These are phyloP conservation scores for Gnetum montanum DNA, from an alignment of 75 land plant species.

Conservation along the genomic window DNA sequence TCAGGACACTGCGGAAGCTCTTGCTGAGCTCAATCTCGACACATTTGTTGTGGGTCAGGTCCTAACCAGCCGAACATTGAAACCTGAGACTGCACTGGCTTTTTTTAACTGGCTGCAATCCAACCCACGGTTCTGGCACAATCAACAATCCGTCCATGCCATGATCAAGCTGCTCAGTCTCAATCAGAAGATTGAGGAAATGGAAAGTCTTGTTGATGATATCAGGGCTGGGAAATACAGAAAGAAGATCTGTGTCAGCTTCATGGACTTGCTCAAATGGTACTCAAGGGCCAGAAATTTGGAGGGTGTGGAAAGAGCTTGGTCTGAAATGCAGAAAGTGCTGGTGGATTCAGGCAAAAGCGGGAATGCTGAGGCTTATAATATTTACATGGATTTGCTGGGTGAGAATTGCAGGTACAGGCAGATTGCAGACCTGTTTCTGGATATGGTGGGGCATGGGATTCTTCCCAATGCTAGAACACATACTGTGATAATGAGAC, in stretches of 20 bases:
- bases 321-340: constrained; percentile 14
- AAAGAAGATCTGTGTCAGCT: constrained; percentile 13
- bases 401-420: constrained; percentile 18
- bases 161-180: constrained; percentile 35
- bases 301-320: constrained; percentile 12
- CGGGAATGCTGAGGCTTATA: constrained; percentile 34
- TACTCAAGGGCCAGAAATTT: constrained; percentile 30
- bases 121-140: constrained; percentile 18
- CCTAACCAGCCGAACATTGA: constrained; percentile 26
- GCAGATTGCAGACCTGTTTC: constrained; percentile 26
- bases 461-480: constrained; percentile 48
- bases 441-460: constrained; percentile 32
- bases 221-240: constrained; percentile 20
- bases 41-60: constrained; percentile 37
- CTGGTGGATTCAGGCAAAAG: not conserved
- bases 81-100: constrained; percentile 29
- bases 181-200: constrained; percentile 11
- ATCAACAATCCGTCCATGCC: constrained; percentile 22
- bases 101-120: constrained; percentile 20
- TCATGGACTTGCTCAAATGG: constrained; percentile 45
- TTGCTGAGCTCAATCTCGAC: constrained; percentile 15
- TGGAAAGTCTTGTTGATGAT: constrained; percentile 19
- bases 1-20: not conserved
- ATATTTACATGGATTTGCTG: constrained; percentile 40
- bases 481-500: constrained; percentile 47